phyloP scores from a whole-genome alignment of 2,329 filamentous ascomycete genomes.

The Alternaria brassicicola region DNA sequence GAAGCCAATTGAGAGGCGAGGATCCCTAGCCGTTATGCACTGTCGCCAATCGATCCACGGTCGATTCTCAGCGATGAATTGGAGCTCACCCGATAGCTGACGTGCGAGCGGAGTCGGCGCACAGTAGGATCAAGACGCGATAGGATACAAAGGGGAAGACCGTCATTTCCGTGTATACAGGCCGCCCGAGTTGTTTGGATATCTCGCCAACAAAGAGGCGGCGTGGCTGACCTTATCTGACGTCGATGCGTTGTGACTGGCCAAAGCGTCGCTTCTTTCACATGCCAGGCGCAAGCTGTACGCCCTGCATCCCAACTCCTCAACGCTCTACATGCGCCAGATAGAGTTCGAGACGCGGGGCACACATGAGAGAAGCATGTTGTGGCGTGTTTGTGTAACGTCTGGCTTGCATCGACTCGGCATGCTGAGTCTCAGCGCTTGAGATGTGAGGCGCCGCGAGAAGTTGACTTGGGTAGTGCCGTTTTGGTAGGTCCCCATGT shows the following conservation, averaged over 20 bases:
- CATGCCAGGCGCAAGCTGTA: constrained; percentile 24
- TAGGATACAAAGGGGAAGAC: neutral
- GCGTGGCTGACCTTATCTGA: constrained; percentile 15
- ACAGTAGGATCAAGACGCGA: neutral
- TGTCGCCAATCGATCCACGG: constrained; percentile 2
- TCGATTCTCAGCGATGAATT: neutral
- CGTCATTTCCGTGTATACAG: neutral
- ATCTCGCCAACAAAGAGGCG: constrained; percentile 12
- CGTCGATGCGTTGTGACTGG: constrained; percentile 13
- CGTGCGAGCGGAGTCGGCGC: constrained; percentile 1
- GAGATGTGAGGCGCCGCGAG: neutral
- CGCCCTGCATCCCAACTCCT: constrained; percentile 21
- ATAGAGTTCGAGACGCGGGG: constrained; percentile 11
- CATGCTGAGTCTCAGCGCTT: neutral
- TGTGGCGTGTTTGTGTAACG: constrained; percentile 5
- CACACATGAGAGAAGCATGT: constrained; percentile 6
- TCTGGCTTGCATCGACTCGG: constrained; percentile 3
- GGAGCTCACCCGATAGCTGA: neutral
- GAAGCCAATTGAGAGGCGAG: constrained; percentile 7
- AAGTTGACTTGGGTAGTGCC: constrained; percentile 4
- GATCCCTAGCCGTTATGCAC: neutral
- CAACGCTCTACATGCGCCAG: constrained; percentile 16
- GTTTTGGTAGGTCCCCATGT: constrained; percentile 2
- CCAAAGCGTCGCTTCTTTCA: constrained; percentile 29
- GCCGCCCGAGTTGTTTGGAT: neutral